Percentiles rank a stretch among this genome's conserved stretches.
Conservation (phyloP, 306 rosid species). For the Clitoria ternatea region DNA sequence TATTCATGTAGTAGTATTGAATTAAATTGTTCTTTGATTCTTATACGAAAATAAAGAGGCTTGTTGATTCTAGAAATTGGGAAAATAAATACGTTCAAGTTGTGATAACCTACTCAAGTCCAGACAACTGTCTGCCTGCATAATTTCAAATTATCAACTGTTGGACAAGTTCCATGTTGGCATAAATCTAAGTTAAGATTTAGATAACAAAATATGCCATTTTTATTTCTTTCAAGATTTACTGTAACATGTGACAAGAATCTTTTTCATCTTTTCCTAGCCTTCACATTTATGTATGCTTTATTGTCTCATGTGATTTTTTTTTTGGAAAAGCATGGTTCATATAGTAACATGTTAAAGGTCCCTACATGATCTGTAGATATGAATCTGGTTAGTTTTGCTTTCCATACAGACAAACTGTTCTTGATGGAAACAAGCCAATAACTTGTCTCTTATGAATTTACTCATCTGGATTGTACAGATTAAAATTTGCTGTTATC, state of each 20-base stretch:
- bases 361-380: not conserved
- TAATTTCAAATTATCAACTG: not conserved
- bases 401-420: not conserved
- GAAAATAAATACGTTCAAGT: not conserved
- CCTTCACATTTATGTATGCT: not conserved
- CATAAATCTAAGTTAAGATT: not conserved
- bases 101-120: not conserved
- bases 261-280: not conserved
- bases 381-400: not conserved
- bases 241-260: not conserved
- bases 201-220: not conserved
- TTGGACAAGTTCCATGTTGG: not conserved
- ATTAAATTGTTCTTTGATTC: constrained; percentile 3
- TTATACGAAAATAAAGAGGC: not conserved
- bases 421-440: not conserved
- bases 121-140: not conserved
- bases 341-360: not conserved
- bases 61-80: not conserved
- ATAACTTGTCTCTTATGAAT: not conserved
- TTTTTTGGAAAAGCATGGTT: not conserved
- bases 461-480: not conserved
- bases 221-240: not conserved
- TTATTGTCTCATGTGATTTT: not conserved
- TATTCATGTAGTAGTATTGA: not conserved
- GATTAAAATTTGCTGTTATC: not conserved